Evolutionary conservation across 805 yeast species (phyloP), one percentile per base, ranked within the genome.

Genomic region (Schwanniomyces occidentalis): DNA sequence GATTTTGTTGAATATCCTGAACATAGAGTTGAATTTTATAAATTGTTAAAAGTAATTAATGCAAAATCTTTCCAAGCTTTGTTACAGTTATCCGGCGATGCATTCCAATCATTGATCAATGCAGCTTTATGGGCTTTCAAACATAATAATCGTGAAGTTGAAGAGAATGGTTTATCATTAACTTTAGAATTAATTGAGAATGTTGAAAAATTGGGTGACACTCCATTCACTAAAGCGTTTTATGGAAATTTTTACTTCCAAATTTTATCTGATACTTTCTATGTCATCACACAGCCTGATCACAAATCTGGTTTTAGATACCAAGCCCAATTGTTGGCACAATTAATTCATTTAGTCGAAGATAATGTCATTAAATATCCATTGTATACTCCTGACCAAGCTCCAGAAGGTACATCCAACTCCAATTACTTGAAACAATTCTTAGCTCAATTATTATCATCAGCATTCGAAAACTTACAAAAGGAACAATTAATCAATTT

Each of bases 71-170:
- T 93, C 73, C 75, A 78, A 39, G 95, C 97, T 1, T 73, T 93
- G 46, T 71, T 88, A 41, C 85, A 88, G 59, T 75, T 93, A 45
- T 95, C 97, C 7, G 91, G 95, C 3, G 89, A 80, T 44, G 95
- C 95, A 16, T 91, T 93, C 75, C 89, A 85, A 55, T 76, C 88
- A 40, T 83, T 93, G 38, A 80, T 93, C 41, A 91, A 89, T 63
- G 95, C 98, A 2, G 90, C 95, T 29, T 71, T 93, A 53, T 93
- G 99, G 99, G 97, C 98, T 0, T 86, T 93, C 61, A 91, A 93
- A 64, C 99, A 93, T 61, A 93, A 90, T 54, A 90, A 93, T 63
- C 80, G 98, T 60, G 98, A 91, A 37, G 97, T 93, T 37, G 99
- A 93, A 62, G 90, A 84, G 44, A 82, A 82, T 36, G 99, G 99